Evolutionary conservation across 2,329 filamentous ascomycete species (phyloP), one percentile per base, ranked within the genome.

Genomic region (Pseudogymnoascus sp.): DNA sequence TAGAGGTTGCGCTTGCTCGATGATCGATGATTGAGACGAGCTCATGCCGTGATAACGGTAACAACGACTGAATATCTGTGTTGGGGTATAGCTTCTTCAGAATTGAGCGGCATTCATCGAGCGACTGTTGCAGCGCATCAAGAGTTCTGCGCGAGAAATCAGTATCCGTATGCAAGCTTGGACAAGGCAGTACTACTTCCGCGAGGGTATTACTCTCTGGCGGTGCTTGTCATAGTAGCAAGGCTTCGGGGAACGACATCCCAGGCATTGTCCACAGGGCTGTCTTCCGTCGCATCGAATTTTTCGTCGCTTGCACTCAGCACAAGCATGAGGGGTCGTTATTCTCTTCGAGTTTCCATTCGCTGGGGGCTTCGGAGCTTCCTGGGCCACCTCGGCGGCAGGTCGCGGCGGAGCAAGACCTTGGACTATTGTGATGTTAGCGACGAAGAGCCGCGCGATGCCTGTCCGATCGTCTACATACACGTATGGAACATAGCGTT

Each of bases 171-270:
- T 33, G 47, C 9, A 8, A 33, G 25, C 25, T 14, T 54, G 28
- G 47, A 14, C 9, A 54, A 33, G 47, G 25, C 33, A 33, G 47
- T 54, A 18, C 74, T 77, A 88, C 87, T 90, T 92, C 73, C 88
- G 83, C 7, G 89, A 92, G 0, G 89, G 89, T 62, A 90, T 86
- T 8, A 90, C 84, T 63, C 88, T 79, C 72, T 90, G 87, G 14
- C 88, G 82, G 65, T 91, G 89, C 74, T 92, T 91, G 66, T 90
- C 87, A 73, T 93, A 93, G 68, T 87, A 86, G 71, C 90, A 93
- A 60, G 85, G 80, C 72, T 92, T 89, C 3, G 88, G 87, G 64
- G 89, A 88, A 61, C 90, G 85, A 71, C 90, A 92, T 73, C 89
- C 92, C 62, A 89, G 82, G 71, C 90, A 94, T 71, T 92, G 89